Evolutionary conservation across 768 basidiomycete species (phyloP), one percentile per base, ranked within the genome.

Genomic region (Paxillus involutus): DNA sequence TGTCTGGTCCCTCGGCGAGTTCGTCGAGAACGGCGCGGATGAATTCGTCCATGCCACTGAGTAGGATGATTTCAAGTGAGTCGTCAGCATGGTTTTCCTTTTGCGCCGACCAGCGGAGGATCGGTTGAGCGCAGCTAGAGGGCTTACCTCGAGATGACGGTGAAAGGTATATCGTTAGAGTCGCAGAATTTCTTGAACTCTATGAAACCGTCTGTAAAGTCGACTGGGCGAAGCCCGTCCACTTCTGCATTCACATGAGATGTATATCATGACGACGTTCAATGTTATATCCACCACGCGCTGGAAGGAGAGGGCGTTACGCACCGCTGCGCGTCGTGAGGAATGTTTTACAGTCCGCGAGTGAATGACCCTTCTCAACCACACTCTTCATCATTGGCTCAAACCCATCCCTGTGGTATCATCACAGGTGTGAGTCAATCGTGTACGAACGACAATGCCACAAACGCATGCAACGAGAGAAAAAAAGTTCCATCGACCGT

Each of bases 21-120:
- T 67, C 64, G 44, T 85, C 82, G n/a, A 98, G 80, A 94, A 91
- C 59, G 95, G 94, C 21, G 97, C 97, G 94, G 86, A 86, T 10
- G 94, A 95, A 12, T 81, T 91, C 59, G 98, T 99, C 61, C 89
- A 92, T 40, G 91, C 91, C 26, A 26, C 26, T 26, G 65, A 32
- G 32, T 9, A 10, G 32, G 17, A 36, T 40, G 21, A 21, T 24
- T 10, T 26, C 33, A 30, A 40, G 36, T 12, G 3, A 12, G 13
- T 35, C 13, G 35, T 35, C 11, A 35, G 32, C 7, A 32, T 1
- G 7, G 7, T 10, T 55, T 33, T 48, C 16, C 26, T 5, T 26
- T 6, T 6, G 26, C 6, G 26, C 4, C 26, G 6, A 26, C 26
- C 6, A 5, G 26, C 26, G 26, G 26, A 26, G 26, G 26, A 6